A percentile compares a stretch with the other conserved stretches of the same genome.
Conservation (phyloP, 1,284 basidiomycete species). For the Irpex lacteus region DNA sequence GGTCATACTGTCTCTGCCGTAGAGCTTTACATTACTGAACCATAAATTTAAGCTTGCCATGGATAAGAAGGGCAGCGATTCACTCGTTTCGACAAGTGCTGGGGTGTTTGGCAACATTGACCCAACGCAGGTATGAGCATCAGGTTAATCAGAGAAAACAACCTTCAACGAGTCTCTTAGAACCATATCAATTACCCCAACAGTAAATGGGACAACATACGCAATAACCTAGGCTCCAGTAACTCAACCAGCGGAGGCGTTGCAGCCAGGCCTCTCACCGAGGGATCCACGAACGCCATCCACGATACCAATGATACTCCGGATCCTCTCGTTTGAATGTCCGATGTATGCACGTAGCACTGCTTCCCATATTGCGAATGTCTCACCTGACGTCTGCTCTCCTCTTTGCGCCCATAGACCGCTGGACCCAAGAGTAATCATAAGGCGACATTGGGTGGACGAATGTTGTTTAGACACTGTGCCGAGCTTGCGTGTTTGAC, state of each 20-base stretch:
- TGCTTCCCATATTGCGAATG: not conserved
- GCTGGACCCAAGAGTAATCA: not conserved
- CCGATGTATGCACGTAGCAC: not conserved
- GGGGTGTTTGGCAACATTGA: slow-evolving; percentile 52
- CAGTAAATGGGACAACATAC: slow-evolving; percentile 70
- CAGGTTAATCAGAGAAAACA: not conserved
- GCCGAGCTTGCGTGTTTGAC: not conserved
- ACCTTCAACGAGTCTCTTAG: slow-evolving; percentile 12
- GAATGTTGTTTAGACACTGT: not conserved
- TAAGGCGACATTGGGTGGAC: slow-evolving; percentile 47
- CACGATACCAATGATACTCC: too few species aligned
- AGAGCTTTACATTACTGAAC: too few species aligned
- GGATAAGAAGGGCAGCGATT: slow-evolving; percentile 56
- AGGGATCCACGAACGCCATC: too few species aligned
- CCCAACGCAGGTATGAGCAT: slow-evolving; percentile 40
- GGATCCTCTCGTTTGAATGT: not conserved
- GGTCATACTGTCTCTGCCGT: slow-evolving; percentile 18
- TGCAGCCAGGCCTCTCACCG: too few species aligned
- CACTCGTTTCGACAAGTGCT: slow-evolving; percentile 52
- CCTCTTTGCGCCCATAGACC: not conserved
- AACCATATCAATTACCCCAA: slow-evolving; percentile 72
- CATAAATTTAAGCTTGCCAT: slow-evolving; percentile 46
- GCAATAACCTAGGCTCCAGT: slow-evolving; percentile 65
- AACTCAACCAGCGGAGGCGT: slow-evolving; percentile 20
- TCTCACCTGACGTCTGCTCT: not conserved